Evolutionary conservation across 2,329 filamentous ascomycete genomes (phyloP), one percentile per base, ranked within the genome.

Genomic region (Cercospora beticola): DNA sequence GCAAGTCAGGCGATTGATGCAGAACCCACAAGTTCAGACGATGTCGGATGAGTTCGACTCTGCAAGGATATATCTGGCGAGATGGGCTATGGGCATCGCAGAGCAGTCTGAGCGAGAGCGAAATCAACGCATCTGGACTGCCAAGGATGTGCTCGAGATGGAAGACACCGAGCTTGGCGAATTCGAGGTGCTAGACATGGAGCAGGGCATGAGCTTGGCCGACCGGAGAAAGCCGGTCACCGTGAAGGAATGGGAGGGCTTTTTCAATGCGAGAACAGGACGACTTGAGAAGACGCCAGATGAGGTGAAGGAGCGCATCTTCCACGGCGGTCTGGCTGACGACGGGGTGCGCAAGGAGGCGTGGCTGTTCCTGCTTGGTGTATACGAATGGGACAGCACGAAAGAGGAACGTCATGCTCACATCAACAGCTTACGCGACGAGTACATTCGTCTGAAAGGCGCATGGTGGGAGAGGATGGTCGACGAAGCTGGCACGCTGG

Each of bases 71-170:
- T 99, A 99, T 77, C 85, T 99, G 46, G 95, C 95, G 23, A 87
- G 95, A 71, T 99, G 95, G 95, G 95, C 95, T 2, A 98, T 99
- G 95, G 93, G 93, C 7, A 97, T 99, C 72, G 94, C 95, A 0
- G 96, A 99, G 79, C 95, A 99, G 82, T 94, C 94, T 75, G 95
- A 99, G 77, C 86, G 89, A 46, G 95, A 99, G 75, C 85, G 90
- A 26, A 92, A 89, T 62, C 91, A 94, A 79, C 86, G 94, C 58
- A 94, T 97, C 76, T 99, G 93, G 92, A 97, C 94, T 0, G 94
- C 93, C 0, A 90, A 89, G 72, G 95, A 99, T 81, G 91, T 97
- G 4, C 84, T 98, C 75, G 94, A 97, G 75, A 91, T 96, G 78
- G 96, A 99, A 78, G 91, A 97, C 72, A 97, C 93, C 31, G 93